phyloP scores from a whole-genome alignment of 2,329 filamentous ascomycete genomes.

The Chaetomium strumarium region DNA sequence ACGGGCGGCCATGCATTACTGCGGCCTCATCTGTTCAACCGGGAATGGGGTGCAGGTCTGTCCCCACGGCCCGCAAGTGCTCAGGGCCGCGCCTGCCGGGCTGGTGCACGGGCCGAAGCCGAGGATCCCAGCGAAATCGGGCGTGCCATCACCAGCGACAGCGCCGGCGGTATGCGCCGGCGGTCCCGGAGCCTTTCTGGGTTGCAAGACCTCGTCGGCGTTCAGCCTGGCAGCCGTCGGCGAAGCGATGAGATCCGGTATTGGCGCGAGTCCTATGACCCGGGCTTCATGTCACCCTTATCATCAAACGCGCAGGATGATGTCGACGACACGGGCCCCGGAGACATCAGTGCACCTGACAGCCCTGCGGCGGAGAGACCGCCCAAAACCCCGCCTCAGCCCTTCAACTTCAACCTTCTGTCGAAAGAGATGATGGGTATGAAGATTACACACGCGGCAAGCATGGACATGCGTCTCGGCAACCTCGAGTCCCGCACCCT shows the following conservation, averaged over 20 bases:
- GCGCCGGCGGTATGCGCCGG: slow-evolving; percentile 36
- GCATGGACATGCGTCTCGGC: slow-evolving; percentile 47
- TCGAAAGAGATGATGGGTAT: slow-evolving; percentile 46
- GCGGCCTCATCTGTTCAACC: slow-evolving; percentile 30
- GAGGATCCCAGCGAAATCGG: slow-evolving; percentile 52
- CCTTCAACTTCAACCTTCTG: slow-evolving; percentile 50
- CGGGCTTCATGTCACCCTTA: slow-evolving; percentile 45
- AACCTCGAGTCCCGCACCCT: slow-evolving; percentile 47
- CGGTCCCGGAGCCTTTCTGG: slow-evolving; percentile 56
- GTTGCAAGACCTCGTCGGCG: slow-evolving; percentile 37
- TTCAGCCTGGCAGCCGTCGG: slow-evolving; percentile 35
- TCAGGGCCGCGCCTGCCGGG: slow-evolving; percentile 41
- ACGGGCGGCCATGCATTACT: slow-evolving; percentile 36
- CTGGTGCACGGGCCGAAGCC: slow-evolving; percentile 20
- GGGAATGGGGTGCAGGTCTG: slow-evolving; percentile 45
- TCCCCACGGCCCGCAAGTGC: slow-evolving; percentile 57
- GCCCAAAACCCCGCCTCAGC: slow-evolving; percentile 39
- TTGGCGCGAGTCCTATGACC: slow-evolving; percentile 57
- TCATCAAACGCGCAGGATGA: slow-evolving; percentile 35
- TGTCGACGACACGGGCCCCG: slow-evolving; percentile 28
- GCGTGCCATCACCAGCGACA: slow-evolving; percentile 55
- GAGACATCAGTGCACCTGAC: slow-evolving; percentile 30
- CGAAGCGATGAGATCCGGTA: slow-evolving; percentile 60
- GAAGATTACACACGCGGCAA: slow-evolving; percentile 53
- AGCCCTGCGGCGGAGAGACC: slow-evolving; percentile 29